Evolutionary conservation across 2,329 filamentous ascomycete species (phyloP), one percentile per base, ranked within the genome.

Genomic region (Albophoma yamanashiensis): DNA sequence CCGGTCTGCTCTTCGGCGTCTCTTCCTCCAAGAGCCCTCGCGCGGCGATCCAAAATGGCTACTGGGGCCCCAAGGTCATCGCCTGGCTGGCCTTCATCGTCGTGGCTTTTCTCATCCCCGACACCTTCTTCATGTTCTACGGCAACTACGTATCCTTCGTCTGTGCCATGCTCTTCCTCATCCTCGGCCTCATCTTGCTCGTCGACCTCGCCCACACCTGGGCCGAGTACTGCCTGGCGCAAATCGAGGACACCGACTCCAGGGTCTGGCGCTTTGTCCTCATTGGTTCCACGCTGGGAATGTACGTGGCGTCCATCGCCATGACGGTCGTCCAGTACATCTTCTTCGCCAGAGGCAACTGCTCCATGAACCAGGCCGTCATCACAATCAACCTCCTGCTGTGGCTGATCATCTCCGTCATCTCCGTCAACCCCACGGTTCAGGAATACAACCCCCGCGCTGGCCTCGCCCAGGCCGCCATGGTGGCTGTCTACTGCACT

Each of bases 241-340:
- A 96, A 78, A 97, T 99, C 63, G 93, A 99, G 69, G 85, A 91
- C 42, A 89, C 85, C 55, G 92, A 97, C 70, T 96, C 92, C 6
- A 82, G 83, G 47, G 71, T 89, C 31, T 99, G 94, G 94, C 87
- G 92, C 62, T 84, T 85, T 36, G 78, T 97, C 60, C 83, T 99
- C 58, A 92, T 99, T 66, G 92, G 92, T 52, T 96, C 92, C 9
- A 97, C 94, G 0, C 75, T 97, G 61, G 84, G 88, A 74, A 99
- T 99, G 94, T 99, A 96, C 75, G 69, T 96, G 63, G 88, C 86
- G 45, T 95, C 92, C 20, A 79, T 97, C 58, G 91, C 87, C 66
- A 96, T 99, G 91, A 97, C 93, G 1, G 87, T 97, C 63, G 76
- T 99, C 69, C 95, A 97, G 86, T 99, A 97, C 79, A 83, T 95